Evolutionary conservation across 257 asterid species (phyloP).

Genomic region (Scutellaria minor): DNA sequence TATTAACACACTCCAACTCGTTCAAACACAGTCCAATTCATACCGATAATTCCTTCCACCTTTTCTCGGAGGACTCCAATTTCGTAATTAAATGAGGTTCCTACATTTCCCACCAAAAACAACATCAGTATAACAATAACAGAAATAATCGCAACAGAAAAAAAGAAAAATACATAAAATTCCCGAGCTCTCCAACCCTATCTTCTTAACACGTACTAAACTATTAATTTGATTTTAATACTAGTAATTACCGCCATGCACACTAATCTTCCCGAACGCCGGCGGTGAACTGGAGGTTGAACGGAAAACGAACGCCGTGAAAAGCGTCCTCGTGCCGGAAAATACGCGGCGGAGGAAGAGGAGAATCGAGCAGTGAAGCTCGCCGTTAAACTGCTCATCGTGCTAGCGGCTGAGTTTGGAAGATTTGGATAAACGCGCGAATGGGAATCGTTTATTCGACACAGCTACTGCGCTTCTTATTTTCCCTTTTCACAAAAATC

Average conservation of each 20-base stretch:
- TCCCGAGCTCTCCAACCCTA: constrained; percentile 5
- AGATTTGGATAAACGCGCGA: constrained; percentile 50
- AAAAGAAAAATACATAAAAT: neutral
- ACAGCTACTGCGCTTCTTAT: neutral
- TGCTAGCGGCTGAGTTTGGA: constrained; percentile 28
- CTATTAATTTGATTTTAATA: constrained; percentile 2
- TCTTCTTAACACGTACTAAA: constrained; percentile 19
- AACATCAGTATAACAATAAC: constrained; percentile 24
- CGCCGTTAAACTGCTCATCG: constrained; percentile 65
- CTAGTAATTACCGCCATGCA: constrained; percentile 82
- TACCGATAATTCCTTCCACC: constrained; percentile 97
- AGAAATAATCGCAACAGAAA: neutral
- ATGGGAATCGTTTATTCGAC: neutral
- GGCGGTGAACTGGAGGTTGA: constrained; percentile 42
- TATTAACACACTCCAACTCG: constrained; percentile 5
- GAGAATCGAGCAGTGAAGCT: constrained; percentile 56
- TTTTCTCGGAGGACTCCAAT: constrained; percentile 93
- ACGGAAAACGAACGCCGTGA: constrained; percentile 26
- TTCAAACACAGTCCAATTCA: constrained; percentile 21
- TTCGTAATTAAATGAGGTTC: constrained; percentile 86
- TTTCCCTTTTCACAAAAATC: too few species aligned
- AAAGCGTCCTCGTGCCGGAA: constrained; percentile 40
- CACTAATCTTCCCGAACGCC: constrained; percentile 50
- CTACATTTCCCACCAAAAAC: constrained; percentile 53
- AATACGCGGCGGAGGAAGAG: constrained; percentile 51